phyloP scores from a whole-genome alignment of 1,139 yeast genomes.

The Scheffersomyces titani region DNA sequence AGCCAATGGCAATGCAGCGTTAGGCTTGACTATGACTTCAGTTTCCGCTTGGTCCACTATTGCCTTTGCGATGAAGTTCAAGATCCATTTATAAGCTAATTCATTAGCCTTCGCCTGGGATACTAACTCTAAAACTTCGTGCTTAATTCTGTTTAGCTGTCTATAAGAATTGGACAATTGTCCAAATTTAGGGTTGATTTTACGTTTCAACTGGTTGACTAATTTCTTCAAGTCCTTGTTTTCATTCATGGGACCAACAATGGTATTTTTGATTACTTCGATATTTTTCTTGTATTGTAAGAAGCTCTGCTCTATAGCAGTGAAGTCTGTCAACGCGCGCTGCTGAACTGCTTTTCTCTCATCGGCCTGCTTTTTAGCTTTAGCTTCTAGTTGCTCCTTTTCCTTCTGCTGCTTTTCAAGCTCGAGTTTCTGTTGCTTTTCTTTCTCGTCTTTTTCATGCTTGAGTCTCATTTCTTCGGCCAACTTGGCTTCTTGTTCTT shows the following conservation, averaged over 20 bases:
- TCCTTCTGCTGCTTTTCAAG: slow-evolving; percentile 1
- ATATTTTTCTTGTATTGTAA: slow-evolving; percentile 57
- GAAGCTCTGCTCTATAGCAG: slow-evolving; percentile 47
- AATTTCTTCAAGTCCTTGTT: slow-evolving; percentile 46
- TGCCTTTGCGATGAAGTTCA: slow-evolving; percentile 83
- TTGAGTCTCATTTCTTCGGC: slow-evolving; percentile 6
- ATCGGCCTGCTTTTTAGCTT: slow-evolving; percentile 14
- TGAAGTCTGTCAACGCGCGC: slow-evolving; percentile 32
- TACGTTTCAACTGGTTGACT: slow-evolving; percentile 55
- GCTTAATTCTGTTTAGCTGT: slow-evolving; percentile 57
- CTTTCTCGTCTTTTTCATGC: slow-evolving; percentile 13
- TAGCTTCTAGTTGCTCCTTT: slow-evolving; percentile 5
- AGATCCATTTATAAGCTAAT: slow-evolving; percentile 66
- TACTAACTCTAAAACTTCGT: slow-evolving; percentile 53
- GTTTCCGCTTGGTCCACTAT: slow-evolving; percentile 90
- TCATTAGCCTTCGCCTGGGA: slow-evolving; percentile 45
- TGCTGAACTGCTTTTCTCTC: slow-evolving; percentile 9
- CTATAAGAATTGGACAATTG: slow-evolving; percentile 73
- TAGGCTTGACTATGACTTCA: slow-evolving; percentile 80
- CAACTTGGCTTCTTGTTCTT: slow-evolving; percentile 11
- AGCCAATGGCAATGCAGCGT: slow-evolving; percentile 80
- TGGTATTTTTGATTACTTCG: slow-evolving; percentile 55
- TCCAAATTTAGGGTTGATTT: slow-evolving; percentile 86
- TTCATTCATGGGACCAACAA: slow-evolving; percentile 49
- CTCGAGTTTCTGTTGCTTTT: slow-evolving; percentile 2